Conservation (phyloP, 2,329 filamentous ascomycete species). For the Epichloe typhina region DNA sequence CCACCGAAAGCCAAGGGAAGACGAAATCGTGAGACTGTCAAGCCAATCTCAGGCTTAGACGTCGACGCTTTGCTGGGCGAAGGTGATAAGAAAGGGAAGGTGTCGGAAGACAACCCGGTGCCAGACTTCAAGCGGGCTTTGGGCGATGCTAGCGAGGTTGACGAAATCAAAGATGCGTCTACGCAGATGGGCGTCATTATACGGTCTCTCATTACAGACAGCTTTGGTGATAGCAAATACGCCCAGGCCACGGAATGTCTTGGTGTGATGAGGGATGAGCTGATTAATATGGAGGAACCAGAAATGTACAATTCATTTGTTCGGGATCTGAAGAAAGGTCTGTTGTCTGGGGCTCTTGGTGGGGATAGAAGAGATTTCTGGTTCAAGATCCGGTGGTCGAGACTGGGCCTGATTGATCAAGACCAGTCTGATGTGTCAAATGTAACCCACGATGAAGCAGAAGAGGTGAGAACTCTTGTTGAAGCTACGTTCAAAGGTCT, state of each 20-base stretch:
- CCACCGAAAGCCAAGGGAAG: constrained; percentile 67
- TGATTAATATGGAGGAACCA: constrained; percentile 64
- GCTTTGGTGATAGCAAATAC: constrained; percentile 65
- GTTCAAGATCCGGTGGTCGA: constrained; percentile 54
- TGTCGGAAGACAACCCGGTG: constrained; percentile 59
- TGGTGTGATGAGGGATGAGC: constrained; percentile 63
- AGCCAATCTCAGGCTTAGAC: constrained; percentile 82
- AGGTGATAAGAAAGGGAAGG: constrained; percentile 24
- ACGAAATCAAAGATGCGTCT: constrained; percentile 51
- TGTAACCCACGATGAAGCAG: constrained; percentile 59
- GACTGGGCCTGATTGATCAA: constrained; percentile 60
- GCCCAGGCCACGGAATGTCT: constrained; percentile 62
- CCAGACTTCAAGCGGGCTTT: constrained; percentile 83
- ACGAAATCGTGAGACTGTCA: constrained; percentile 54
- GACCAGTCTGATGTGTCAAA: constrained; percentile 48
- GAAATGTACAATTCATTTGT: constrained; percentile 65
- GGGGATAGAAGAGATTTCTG: constrained; percentile 75
- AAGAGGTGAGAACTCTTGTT: constrained; percentile 30
- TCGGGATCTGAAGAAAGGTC: constrained; percentile 53
- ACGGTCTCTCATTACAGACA: constrained; percentile 52
- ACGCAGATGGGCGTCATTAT: constrained; percentile 66
- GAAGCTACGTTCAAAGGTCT: background rate
- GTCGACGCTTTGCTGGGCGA: constrained; percentile 66
- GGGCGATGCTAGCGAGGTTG: constrained; percentile 42
- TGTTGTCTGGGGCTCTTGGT: constrained; percentile 56